Evolutionary conservation across 306 rosid species (phyloP).

Genomic region (Cucurbita pepo): DNA sequence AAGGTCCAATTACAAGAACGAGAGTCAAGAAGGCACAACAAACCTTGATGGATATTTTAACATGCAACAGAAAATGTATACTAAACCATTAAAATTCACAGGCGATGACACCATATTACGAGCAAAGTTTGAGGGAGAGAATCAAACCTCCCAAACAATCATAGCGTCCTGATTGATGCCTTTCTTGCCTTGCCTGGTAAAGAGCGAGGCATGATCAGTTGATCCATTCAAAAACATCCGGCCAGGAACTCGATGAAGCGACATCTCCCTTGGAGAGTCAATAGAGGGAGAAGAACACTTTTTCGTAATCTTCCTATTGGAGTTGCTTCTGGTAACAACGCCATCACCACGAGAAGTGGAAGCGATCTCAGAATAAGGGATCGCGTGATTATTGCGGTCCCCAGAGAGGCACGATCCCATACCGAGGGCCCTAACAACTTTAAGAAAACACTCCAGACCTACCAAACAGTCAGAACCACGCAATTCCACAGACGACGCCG

Average conservation of each 20-base stretch:
- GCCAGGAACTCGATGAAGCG: slow-evolving; percentile 40
- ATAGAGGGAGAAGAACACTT: not conserved
- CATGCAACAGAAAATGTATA: not conserved
- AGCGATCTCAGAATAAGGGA: slow-evolving; percentile 17
- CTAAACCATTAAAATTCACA: not conserved
- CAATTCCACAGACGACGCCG: slow-evolving; percentile 44
- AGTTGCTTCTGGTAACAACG: slow-evolving; percentile 16
- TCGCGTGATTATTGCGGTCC: slow-evolving; percentile 7
- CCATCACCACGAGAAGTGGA: slow-evolving; percentile 16
- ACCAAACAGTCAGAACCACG: slow-evolving; percentile 50
- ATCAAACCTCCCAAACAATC: slow-evolving; percentile 83
- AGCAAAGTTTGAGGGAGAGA: not conserved
- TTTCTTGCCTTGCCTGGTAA: slow-evolving; percentile 49
- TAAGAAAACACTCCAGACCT: slow-evolving; percentile 71
- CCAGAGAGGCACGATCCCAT: slow-evolving; percentile 71
- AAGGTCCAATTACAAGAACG: too few relatives aligned
- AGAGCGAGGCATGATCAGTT: slow-evolving; percentile 40
- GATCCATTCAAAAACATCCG: slow-evolving; percentile 56
- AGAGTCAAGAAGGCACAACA: too few relatives aligned
- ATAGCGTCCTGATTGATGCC: slow-evolving; percentile 80
- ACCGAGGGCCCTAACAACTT: slow-evolving; percentile 74
- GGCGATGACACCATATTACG: not conserved
- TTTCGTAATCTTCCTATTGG: slow-evolving; percentile 17
- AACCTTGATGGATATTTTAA: not conserved
- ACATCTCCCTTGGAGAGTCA: slow-evolving; percentile 23